Evolutionary conservation across 2,329 filamentous ascomycete genomes (phyloP), one percentile per base, ranked within the genome.

Genomic region (Penicillium rolfsii): DNA sequence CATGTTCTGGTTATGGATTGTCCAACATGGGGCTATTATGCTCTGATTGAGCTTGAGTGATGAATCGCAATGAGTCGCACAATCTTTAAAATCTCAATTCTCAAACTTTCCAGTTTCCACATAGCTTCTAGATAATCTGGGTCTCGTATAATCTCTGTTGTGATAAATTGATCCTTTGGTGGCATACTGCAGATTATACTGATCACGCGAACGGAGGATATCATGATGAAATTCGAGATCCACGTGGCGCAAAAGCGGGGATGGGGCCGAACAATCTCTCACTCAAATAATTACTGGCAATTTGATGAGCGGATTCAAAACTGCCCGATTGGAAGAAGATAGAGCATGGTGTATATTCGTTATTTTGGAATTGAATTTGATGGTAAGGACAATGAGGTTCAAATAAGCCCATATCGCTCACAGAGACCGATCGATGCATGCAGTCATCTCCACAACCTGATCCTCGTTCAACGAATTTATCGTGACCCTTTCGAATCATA

Each of bases 141-240:
- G 16, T 41, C 19, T 19, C 40, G 9, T n/a, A 2, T 22, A 8
- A 22, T 9, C n/a, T 3, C 7, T 22, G n/a, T 7, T 2, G 19
- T 22, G 40, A 22, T 19, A 3, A 22, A 22, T 22, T 22, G 19
- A 41, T 19, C 22, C 1, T 5, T 19, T 3, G 19, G 22, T 12
- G 8, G 41, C 19, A 36, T 54, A 9, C 28, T 54, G 19, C n/a
- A 2, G 24, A 6, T 45, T 14, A 30, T 40, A 16, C 7, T 22
- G 57, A 65, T 67, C 64, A 67, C 65, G 65, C 65, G 11, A 67
- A 57, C 65, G 65, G 65, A 63, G 60, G 60, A 65, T 62, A 66
- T 62, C 55, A 62, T 67, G 65, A 50, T 60, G 64, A 67, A 41
- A 60, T 65, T 19, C 41, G 11, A 35, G n/a, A 9, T 46, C 30